Evolutionary conservation across 805 yeast genomes (phyloP), one percentile per base, ranked within the genome.

Genomic region (Candida sphagnicola): DNA sequence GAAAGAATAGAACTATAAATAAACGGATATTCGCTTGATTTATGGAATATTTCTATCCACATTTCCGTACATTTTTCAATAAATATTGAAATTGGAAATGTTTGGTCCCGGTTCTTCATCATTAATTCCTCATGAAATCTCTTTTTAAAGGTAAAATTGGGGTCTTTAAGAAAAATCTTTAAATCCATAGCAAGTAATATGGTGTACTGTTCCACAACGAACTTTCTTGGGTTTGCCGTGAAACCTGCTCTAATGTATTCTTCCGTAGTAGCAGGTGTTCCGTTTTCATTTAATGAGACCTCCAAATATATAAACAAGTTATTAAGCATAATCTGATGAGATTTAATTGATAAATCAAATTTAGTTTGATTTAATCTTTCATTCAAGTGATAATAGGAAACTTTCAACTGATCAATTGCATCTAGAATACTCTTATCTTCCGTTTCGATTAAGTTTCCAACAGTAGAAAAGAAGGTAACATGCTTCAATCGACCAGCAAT

Each of bases 71-170:
- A 54, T 45, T 54, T 54, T 21, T 54, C 44, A 18, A 67, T 65
- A 42, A 67, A 67, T 37, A 55, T 48, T 42, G 59, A 67, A 18
- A 82, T 53, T 1, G 85, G 82, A 51, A 78, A 76, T 5, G 72
- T 63, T 34, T 70, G 62, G 21, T 63, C 59, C 38, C 67, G 69
- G 39, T 73, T 70, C 34, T 79, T 75, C 68, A 83, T 80, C 60
- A 83, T 65, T 34, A 79, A 61, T 47, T 82, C 86, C 52, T 83
- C 87, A 38, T 74, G 77, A 51, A 72, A 79, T 21, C 70, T 59
- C 57, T 81, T 82, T 44, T 75, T 78, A 60, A 82, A 82, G 0
- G 80, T 62, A 52, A 77, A 67, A 51, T 78, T 78, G 13, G 80
- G 68, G 46, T 74, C 77, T 42, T 72, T 72, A 29, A 81, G 57